Percentiles rank a stretch among this genome's conserved stretches.
These are phyloP conservation scores for Populus pruinosa DNA, from an alignment of 345 rosid species.

Conservation along the genomic window DNA sequence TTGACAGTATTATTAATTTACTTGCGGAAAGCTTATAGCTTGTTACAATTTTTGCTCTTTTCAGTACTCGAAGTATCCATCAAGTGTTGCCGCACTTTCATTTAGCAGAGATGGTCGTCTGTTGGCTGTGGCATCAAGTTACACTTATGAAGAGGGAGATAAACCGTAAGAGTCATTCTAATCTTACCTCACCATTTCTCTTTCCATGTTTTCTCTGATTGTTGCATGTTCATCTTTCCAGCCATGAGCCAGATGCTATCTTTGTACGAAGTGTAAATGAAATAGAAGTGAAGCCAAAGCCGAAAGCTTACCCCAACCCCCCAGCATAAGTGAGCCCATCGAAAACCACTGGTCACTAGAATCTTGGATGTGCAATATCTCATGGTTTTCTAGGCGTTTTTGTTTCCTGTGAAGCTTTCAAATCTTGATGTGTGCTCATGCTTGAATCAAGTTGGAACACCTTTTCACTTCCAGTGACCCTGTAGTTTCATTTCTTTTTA, in stretches of 20 bases:
- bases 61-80: conserved; percentile 90
- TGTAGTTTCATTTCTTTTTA: not conserved
- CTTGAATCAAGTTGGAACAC: not conserved
- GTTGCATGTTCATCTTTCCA: conserved; percentile 32
- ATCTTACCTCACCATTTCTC: not conserved
- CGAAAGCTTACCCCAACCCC: conserved; percentile 75
- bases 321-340: conserved; percentile 37
- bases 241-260: conserved; percentile 91
- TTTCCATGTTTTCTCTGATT: conserved; percentile 2
- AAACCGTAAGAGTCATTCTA: conserved; percentile 56
- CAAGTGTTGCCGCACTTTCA: conserved; percentile 86
- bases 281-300: conserved; percentile 96
- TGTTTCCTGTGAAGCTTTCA: conserved; percentile 12
- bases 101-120: conserved; percentile 96
- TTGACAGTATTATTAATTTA: not conserved
- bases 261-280: conserved; percentile 82
- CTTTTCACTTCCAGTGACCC: not conserved
- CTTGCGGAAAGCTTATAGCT: not conserved
- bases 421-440: not conserved
- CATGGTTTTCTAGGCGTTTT: not conserved
- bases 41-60: conserved; percentile 18
- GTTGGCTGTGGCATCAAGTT: conserved; percentile 95
- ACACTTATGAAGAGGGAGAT: conserved; percentile 95
- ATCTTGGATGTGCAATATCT: not conserved
- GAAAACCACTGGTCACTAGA: too few relatives aligned